Evolutionary conservation across 371 early-diverging fungal genomes (phyloP).

Genomic region (Nosema muscidifuracis): DNA sequence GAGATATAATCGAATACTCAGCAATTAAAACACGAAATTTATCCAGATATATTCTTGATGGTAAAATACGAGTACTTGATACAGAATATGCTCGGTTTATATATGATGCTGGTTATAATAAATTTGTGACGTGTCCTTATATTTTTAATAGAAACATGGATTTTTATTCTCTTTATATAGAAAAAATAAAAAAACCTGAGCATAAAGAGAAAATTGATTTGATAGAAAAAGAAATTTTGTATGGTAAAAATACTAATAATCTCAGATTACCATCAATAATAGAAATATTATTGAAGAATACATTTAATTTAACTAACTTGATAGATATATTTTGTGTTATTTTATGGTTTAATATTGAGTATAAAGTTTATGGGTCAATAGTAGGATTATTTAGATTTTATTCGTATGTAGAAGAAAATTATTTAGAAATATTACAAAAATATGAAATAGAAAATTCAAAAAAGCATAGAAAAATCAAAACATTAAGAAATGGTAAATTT

Average conservation of each 20-base stretch:
- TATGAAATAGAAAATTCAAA: conserved; percentile 22
- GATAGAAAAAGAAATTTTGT: conserved; percentile 54
- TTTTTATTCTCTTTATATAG: conserved; percentile 3
- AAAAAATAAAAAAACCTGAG: background rate
- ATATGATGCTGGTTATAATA: conserved; percentile 20
- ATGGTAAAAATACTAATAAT: conserved; percentile 52
- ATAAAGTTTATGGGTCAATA: conserved; percentile 50
- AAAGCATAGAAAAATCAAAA: conserved; percentile 15
- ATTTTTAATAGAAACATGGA: too few relatives aligned
- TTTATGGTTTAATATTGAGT: conserved; percentile 50
- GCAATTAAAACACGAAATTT: background rate
- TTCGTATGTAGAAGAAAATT: conserved; percentile 35
- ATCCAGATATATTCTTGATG: conserved; percentile 7
- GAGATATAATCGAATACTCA: conserved; percentile 7
- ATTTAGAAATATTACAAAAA: conserved; percentile 39
- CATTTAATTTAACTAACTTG: conserved; percentile 35
- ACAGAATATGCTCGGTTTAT: conserved; percentile 18
- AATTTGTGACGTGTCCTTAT: conserved; percentile 14
- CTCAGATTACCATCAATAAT: background rate
- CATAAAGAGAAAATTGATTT: conserved; percentile 26
- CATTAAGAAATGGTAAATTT: conserved; percentile 43
- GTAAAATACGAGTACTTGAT: conserved; percentile 16
- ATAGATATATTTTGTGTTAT: conserved; percentile 51
- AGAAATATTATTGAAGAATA: conserved; percentile 33
- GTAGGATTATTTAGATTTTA: conserved; percentile 51